phyloP scores from a whole-genome alignment of 768 basidiomycete genomes.

The Termitomyces heimii region DNA sequence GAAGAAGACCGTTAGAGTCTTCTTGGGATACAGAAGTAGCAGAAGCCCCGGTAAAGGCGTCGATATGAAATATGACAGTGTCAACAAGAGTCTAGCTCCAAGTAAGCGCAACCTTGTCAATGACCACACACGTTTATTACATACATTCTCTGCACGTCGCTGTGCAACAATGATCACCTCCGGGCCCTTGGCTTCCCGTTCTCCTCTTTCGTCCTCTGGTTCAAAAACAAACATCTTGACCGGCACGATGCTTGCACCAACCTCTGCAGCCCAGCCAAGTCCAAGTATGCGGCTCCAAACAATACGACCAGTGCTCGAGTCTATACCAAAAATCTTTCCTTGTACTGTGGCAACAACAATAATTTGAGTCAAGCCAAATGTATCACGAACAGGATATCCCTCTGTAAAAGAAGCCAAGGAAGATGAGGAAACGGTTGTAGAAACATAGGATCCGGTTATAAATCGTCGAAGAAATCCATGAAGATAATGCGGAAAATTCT shows the following conservation, averaged over 20 bases:
- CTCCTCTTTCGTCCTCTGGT: constrained; percentile 33
- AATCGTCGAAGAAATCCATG: constrained; percentile 66
- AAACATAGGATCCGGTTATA: constrained; percentile 59
- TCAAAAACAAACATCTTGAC: constrained; percentile 54
- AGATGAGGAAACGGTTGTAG: constrained; percentile 27
- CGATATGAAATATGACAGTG: constrained; percentile 71
- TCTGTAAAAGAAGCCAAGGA: neutral
- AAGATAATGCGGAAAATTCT: constrained; percentile 71
- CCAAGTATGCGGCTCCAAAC: constrained; percentile 81
- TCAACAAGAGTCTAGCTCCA: constrained; percentile 48
- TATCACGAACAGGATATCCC: constrained; percentile 48
- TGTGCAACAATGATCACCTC: constrained; percentile 62
- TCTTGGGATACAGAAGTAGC: constrained; percentile 21
- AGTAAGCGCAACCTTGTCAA: constrained; percentile 3
- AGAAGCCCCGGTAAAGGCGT: constrained; percentile 77
- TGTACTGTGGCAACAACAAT: constrained; percentile 64
- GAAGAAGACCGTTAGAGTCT: constrained; percentile 31
- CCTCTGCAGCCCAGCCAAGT: constrained; percentile 54
- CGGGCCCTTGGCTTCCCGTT: constrained; percentile 28
- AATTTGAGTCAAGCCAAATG: constrained; percentile 85
- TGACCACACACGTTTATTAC: constrained; percentile 16
- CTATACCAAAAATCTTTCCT: constrained; percentile 79
- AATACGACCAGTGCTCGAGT: constrained; percentile 70
- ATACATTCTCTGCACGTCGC: constrained; percentile 55
- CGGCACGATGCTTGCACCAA: constrained; percentile 53